Evolutionary conservation across 2,329 filamentous ascomycete species (phyloP), one percentile per base, ranked within the genome.

Genomic region (Cercospora brassicicola): DNA sequence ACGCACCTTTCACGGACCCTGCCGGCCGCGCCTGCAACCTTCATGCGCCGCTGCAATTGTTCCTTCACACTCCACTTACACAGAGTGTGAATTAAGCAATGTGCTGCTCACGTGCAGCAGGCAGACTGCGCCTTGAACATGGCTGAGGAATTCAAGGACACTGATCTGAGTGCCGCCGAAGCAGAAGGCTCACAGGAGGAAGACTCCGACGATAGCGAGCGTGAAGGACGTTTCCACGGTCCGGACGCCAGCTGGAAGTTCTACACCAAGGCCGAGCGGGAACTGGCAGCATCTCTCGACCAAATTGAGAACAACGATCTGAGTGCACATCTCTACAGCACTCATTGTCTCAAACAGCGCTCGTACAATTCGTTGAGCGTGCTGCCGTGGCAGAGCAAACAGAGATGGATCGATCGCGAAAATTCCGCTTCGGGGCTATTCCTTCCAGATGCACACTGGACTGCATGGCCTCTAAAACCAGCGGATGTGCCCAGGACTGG

Each of bases 391-490:
- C 78, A 79, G 66, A 81, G 73, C 67, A 83, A 81, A 68, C 76
- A 78, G 31, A 69, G 67, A 8, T 84, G 82, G 81, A 69, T 81
- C 30, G 69, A 76, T 31, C 72, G 69, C 2, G 72, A 77, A 28
- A 74, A 78, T 15, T 71, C 78, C 51, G 70, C 71, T 4, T 75
- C 78, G 33, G 73, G 72, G 66, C 71, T 76, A 2, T 82, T 85
- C 72, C 73, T 79, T 15, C 83, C 86, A 1, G 74, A 86, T 0
- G 87, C 85, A 67, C 71, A 77, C 4, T 97, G 94, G 94, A 92
- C 91, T 18, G 91, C 93, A 0, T 97, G 94, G 94, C 94, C 94
- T 4, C 78, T 96, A 75, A 84, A 84, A 20, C 82, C 86, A 4
- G 80, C 83, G 7, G 80, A 85, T 28, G 88, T 95, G 7, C 91